These are phyloP conservation scores for Fusarium anguioides DNA, from an alignment of 2,329 filamentous ascomycete species.

Conservation along the genomic window DNA sequence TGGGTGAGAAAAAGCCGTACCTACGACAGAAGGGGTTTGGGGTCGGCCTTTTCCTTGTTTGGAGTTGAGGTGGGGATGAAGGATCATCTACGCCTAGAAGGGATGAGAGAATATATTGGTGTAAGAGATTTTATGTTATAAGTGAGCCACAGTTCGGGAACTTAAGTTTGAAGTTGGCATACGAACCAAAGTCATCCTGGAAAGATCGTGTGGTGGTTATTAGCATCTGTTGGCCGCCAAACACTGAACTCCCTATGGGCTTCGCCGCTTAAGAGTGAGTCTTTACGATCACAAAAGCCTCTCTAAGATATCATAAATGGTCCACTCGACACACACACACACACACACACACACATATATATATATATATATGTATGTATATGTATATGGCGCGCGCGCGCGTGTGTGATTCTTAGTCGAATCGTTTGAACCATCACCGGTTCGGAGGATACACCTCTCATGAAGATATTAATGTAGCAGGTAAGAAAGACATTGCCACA, in stretches of 20 bases:
- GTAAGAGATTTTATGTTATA: neutral
- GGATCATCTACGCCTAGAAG: conserved; percentile 10
- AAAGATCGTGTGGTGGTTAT: neutral
- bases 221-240: neutral
- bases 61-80: conserved; percentile 34
- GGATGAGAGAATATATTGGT: neutral
- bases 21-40: conserved; percentile 34
- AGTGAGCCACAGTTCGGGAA: neutral
- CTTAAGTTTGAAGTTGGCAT: neutral
- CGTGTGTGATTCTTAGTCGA: neutral
- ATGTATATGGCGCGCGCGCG: too few relatives aligned
- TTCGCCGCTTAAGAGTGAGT: too few relatives aligned
- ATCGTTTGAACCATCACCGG: neutral
- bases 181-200: neutral
- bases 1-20: conserved; percentile 8
- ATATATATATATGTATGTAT: neutral
- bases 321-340: neutral
- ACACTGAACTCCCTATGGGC: too few relatives aligned
- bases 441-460: neutral
- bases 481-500: neutral
- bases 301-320: too few relatives aligned
- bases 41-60: conserved; percentile 36
- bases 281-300: neutral
- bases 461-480: neutral
- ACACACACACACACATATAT: too few relatives aligned